Base-by-base conservation (phyloP, 306 rosid species). In the Prunus mume region DNA sequence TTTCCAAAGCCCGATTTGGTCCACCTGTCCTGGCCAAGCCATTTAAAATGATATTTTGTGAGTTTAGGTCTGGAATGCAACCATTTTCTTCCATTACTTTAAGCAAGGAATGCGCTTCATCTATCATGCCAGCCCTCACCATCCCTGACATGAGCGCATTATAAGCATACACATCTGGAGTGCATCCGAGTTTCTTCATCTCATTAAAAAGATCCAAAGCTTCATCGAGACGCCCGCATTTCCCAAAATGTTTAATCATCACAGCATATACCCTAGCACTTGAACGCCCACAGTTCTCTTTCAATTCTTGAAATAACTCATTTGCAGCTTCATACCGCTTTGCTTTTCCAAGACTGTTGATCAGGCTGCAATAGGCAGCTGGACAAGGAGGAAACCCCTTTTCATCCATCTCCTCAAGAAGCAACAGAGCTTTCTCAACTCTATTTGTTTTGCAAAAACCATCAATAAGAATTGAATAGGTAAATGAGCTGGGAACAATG, bases 321-420 rank as follows among this genome's bases (percentile, higher is more conserved):
- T 89, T 92, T 78, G 97, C 97, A 74, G 94, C 97, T 68, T 92
- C 98, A 6, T 91, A 92, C 38, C 96, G 87, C 76, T 90, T 95
- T 63, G 96, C 97, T 85, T 80, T 86, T 82, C 98, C 98, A 30
- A 95, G 98, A 77, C 86, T 85, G 69, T 95, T 89, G 85, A 95
- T 95, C 83, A 95, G 78, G 88, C 97, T 95, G 90, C 98, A 92
- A 80, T 92, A 92, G 43, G 97, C 97, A 80, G 97, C 93, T 67
- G 98, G 93, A 80, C 98, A 92, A 54, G 98, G 95, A 18, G 98
- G 96, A 84, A 90, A 88, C 12, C 97, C 96, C 57, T 85, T 95
- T 83, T 95, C 98, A 68, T 92, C 98, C 98, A 95, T 95, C 83
- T 92, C 96, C 71, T 95, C 97, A n/a, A 92, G 97, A 88, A 95